Conservation (phyloP, 306 rosid genomes). For the Glycyrrhiza uralensis region DNA sequence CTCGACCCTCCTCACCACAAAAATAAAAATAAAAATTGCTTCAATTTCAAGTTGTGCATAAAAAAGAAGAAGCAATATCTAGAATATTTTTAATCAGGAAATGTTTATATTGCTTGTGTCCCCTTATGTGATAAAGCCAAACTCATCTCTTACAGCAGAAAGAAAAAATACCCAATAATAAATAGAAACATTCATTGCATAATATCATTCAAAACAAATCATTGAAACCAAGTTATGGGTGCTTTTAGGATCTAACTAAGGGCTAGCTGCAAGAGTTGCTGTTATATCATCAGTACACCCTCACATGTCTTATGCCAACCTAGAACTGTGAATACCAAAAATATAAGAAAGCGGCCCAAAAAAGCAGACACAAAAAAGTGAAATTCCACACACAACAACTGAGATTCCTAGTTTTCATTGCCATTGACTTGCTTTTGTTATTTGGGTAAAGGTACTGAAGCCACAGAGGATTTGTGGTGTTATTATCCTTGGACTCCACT, state of each 20-base stretch:
- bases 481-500: too few relatives aligned
- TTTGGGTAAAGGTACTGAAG: too few relatives aligned
- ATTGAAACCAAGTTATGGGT: slow-evolving; percentile 82
- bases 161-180: not conserved
- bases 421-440: too few relatives aligned
- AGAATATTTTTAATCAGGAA: not conserved
- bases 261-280: slow-evolving; percentile 70
- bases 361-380: not conserved
- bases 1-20: not conserved
- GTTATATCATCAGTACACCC: slow-evolving; percentile 73
- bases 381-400: slow-evolving; percentile 15
- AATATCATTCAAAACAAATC: slow-evolving; percentile 51
- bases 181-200: not conserved
- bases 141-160: not conserved
- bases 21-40: not conserved
- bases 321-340: slow-evolving; percentile 58
- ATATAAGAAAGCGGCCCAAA: slow-evolving; percentile 10
- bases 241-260: slow-evolving; percentile 67
- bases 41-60: not conserved
- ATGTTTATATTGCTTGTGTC: not conserved
- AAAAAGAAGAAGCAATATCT: not conserved
- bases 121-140: not conserved
- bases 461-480: too few relatives aligned
- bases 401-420: too few relatives aligned
- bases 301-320: slow-evolving; percentile 98